A percentile compares a stretch with the other conserved stretches of the same genome.
Evolutionary conservation across 2,329 filamentous ascomycete species (phyloP).

Genomic region (Apiospora aurea): DNA sequence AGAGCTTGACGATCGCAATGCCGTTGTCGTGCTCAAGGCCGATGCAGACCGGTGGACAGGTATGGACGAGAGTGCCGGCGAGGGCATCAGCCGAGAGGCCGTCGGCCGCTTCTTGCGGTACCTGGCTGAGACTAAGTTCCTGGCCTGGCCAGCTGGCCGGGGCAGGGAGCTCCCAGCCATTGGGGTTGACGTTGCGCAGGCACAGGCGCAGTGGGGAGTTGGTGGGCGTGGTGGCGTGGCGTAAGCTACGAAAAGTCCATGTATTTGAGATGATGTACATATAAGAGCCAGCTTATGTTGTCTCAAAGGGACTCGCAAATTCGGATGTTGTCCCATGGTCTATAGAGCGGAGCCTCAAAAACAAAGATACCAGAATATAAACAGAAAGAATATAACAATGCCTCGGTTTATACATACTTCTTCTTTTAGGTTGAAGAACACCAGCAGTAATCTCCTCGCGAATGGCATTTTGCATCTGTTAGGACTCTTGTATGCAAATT

Average conservation of each 20-base stretch:
- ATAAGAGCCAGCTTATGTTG: not conserved
- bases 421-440: too few relatives aligned
- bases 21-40: slow-evolving; percentile 66
- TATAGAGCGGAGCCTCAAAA: not conserved
- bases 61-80: slow-evolving; percentile 61
- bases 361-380: not conserved
- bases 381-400: not conserved
- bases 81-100: slow-evolving; percentile 65
- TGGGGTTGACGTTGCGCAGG: slow-evolving; percentile 34
- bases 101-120: slow-evolving; percentile 71
- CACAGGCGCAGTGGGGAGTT: slow-evolving; percentile 30
- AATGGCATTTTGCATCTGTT: too few relatives aligned
- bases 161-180: slow-evolving; percentile 44
- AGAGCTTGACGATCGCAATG: slow-evolving; percentile 77
- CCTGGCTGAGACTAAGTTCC: slow-evolving; percentile 68
- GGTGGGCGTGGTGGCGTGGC: slow-evolving; percentile 39
- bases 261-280: not conserved
- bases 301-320: not conserved
- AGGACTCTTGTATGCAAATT: too few relatives aligned
- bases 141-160: slow-evolving; percentile 53
- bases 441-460: too few relatives aligned
- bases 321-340: not conserved
- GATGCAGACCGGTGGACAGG: slow-evolving; percentile 68
- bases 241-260: slow-evolving; percentile 24
- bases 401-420: not conserved